A percentile compares a stretch with the other conserved stretches of the same genome.
These are phyloP conservation scores for Syncephalastrum monosporum DNA, from an alignment of 371 early-diverging fungal species.

Conservation along the genomic window DNA sequence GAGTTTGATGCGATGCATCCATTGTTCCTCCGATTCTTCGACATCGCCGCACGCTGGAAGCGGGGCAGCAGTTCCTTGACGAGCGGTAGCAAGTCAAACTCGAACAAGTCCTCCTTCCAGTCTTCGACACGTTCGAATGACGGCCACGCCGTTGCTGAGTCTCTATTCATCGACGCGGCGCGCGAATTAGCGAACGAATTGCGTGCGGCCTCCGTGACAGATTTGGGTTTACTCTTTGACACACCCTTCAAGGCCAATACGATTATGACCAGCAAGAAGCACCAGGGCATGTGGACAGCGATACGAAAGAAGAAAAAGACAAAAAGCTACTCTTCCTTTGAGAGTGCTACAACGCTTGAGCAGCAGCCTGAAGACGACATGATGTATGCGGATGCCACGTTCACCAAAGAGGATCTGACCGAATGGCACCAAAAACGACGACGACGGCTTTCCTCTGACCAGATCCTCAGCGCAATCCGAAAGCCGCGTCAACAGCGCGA, in stretches of 20 bases:
- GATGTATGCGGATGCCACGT: too few relatives aligned
- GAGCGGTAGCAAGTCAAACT: not conserved
- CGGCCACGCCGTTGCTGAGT: slow-evolving; percentile 13
- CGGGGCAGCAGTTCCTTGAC: not conserved
- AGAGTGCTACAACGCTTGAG: too few relatives aligned
- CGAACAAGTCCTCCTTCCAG: slow-evolving; percentile 9
- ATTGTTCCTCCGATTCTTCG: slow-evolving; percentile 25
- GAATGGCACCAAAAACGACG: not conserved
- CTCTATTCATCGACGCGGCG: slow-evolving; percentile 28
- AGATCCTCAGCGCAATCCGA: not conserved
- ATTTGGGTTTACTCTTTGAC: slow-evolving; percentile 35
- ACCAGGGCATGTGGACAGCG: too few relatives aligned
- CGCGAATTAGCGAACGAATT: slow-evolving; percentile 27
- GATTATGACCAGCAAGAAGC: slow-evolving; percentile 6
- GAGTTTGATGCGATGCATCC: slow-evolving; percentile 19
- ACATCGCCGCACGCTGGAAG: slow-evolving; percentile 20
- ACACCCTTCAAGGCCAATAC: slow-evolving; percentile 29
- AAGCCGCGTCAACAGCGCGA: not conserved
- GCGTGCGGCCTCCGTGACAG: slow-evolving; percentile 17
- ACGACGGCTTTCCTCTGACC: not conserved
- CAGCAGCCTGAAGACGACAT: too few relatives aligned
- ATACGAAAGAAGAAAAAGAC: too few relatives aligned
- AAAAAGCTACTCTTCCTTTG: too few relatives aligned
- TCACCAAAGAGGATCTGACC: too few relatives aligned
- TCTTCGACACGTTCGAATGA: slow-evolving; percentile 14